phyloP scores from a whole-genome alignment of 2,329 filamentous ascomycete species.

The Ceratocystis eucalypticola region DNA sequence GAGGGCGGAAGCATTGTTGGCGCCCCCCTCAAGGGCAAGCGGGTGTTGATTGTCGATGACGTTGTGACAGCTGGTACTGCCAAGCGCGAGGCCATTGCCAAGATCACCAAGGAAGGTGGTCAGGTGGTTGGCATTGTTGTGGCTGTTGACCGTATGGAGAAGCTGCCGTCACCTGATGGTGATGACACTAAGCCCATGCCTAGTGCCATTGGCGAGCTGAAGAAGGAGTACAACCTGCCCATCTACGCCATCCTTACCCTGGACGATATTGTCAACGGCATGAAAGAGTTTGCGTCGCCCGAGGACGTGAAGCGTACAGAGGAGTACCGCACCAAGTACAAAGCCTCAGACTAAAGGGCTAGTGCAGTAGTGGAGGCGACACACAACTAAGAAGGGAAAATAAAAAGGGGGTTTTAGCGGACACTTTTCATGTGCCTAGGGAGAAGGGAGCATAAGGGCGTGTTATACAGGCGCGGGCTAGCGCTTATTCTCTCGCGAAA shows the following conservation, averaged over 20 bases:
- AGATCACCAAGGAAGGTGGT: constrained; percentile 77
- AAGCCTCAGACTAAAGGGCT: constrained; percentile 21
- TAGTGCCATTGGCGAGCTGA: constrained; percentile 76
- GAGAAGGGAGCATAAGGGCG: too few relatives aligned
- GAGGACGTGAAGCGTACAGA: constrained; percentile 54
- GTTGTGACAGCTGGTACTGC: constrained; percentile 93
- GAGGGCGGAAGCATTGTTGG: constrained; percentile 92
- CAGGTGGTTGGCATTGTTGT: constrained; percentile 77
- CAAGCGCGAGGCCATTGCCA: constrained; percentile 79
- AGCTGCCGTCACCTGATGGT: constrained; percentile 49
- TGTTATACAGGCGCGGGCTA: too few relatives aligned
- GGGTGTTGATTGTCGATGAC: constrained; percentile 84
- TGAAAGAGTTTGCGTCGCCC: constrained; percentile 47
- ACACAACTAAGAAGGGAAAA: too few relatives aligned
- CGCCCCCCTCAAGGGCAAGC: constrained; percentile 69
- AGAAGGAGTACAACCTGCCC: constrained; percentile 69
- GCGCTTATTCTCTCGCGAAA: too few relatives aligned
- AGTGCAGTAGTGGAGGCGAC: too few relatives aligned
- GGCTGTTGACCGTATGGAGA: constrained; percentile 77
- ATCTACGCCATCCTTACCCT: constrained; percentile 74
- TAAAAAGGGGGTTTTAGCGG: too few relatives aligned
- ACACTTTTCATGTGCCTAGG: too few relatives aligned
- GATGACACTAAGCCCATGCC: constrained; percentile 56
- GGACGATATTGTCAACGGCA: constrained; percentile 63
- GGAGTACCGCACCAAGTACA: constrained; percentile 57